Conservation (phyloP, 371 early-diverging fungal genomes). For the Sporodiniella umbellata region DNA sequence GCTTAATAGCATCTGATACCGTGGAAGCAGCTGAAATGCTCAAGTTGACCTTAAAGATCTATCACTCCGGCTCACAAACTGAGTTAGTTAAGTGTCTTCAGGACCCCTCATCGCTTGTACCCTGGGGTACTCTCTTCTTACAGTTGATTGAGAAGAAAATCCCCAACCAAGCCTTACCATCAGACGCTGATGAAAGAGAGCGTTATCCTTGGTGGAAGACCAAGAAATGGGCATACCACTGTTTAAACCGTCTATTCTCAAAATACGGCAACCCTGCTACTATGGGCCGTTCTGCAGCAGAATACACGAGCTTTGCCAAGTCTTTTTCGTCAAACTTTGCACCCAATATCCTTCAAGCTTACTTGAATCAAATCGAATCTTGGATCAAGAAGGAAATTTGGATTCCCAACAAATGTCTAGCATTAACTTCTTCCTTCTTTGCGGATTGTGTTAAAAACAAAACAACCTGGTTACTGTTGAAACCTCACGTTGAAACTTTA, state of each 20-base stretch:
- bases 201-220: conserved; percentile 86
- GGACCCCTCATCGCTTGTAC: conserved; percentile 62
- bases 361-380: conserved; percentile 74
- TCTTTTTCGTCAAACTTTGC: conserved; percentile 80
- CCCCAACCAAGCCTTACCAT: conserved; percentile 49
- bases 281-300: conserved; percentile 42
- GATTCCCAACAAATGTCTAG: conserved; percentile 57
- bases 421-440: conserved; percentile 52
- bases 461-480: conserved; percentile 82
- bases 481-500: conserved; percentile 75
- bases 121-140: conserved; percentile 87
- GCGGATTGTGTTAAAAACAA: conserved; percentile 78
- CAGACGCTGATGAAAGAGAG: conserved; percentile 62
- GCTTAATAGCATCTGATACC: conserved; percentile 53
- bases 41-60: conserved; percentile 77
- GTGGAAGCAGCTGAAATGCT: conserved; percentile 81
- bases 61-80: conserved; percentile 66
- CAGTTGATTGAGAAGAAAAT: conserved; percentile 67
- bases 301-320: conserved; percentile 71
- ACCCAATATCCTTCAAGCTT: conserved; percentile 77
- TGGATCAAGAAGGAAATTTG: conserved; percentile 62
- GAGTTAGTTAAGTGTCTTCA: conserved; percentile 71
- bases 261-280: conserved; percentile 78
- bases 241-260: conserved; percentile 75
- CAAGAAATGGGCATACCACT: conserved; percentile 91